phyloP scores from a whole-genome alignment of 495 filamentous ascomycete species.

The Neurospora africana region DNA sequence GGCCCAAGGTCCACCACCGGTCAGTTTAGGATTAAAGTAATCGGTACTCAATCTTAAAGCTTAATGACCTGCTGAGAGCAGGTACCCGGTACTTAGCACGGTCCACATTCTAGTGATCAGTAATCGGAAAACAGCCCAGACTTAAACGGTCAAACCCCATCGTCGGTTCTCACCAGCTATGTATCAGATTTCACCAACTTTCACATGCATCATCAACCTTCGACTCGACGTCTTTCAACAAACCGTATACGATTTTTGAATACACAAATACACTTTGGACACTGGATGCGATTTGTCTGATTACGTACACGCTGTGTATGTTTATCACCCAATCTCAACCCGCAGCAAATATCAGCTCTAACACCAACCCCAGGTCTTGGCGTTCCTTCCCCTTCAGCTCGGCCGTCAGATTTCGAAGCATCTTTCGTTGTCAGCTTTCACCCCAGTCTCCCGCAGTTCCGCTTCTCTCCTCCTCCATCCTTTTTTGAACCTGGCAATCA shows the following conservation, averaged over 20 bases:
- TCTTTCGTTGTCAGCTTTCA: background rate
- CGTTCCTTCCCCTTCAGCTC: background rate
- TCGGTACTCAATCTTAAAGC: background rate
- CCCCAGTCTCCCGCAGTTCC: background rate
- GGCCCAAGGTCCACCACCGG: background rate
- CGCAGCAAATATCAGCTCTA: background rate
- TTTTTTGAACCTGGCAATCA: background rate
- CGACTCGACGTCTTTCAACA: background rate
- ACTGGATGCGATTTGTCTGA: background rate
- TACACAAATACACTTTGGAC: background rate
- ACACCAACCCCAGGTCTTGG: background rate
- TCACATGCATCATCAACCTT: background rate
- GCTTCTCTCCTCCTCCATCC: background rate
- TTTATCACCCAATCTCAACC: background rate
- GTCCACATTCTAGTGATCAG: background rate
- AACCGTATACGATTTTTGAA: background rate
- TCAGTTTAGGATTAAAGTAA: background rate
- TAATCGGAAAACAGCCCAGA: background rate
- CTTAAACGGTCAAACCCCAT: background rate
- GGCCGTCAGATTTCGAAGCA: background rate
- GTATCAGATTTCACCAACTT: no score
- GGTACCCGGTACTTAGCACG: background rate
- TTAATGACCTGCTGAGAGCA: background rate
- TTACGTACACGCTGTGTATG: background rate
- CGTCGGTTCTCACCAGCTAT: background rate